phyloP scores from a whole-genome alignment of 805 yeast genomes.

The Saccharomycopsis selenospora region DNA sequence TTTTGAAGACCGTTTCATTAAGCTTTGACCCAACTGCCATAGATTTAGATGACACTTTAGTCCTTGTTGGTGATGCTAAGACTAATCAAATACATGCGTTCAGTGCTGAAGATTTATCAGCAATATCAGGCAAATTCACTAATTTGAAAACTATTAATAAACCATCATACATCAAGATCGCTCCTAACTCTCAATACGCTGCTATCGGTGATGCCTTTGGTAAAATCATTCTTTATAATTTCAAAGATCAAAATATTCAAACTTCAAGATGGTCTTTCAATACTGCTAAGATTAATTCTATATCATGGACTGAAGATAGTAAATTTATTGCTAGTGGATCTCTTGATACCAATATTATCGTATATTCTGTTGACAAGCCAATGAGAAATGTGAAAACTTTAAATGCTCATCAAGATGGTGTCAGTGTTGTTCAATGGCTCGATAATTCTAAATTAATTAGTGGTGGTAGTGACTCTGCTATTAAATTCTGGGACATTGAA shows the following conservation, averaged over 20 bases:
- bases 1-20: constrained; percentile 28
- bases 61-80: constrained; percentile 44
- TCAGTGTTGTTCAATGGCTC: constrained; percentile 65
- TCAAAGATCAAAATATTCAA: constrained; percentile 45
- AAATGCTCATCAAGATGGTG: constrained; percentile 88
- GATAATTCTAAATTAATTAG: constrained; percentile 45
- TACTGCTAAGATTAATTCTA: constrained; percentile 68
- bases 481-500: constrained; percentile 59
- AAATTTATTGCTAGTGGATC: constrained; percentile 73
- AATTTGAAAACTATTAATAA: constrained; percentile 7
- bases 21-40: constrained; percentile 39
- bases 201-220: constrained; percentile 89
- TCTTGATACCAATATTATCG: constrained; percentile 70
- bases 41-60: constrained; percentile 34
- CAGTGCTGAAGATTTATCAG: constrained; percentile 29
- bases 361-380: constrained; percentile 76
- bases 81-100: constrained; percentile 36
- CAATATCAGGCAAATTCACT: constrained; percentile 20
- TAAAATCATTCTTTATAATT: constrained; percentile 67
- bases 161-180: constrained; percentile 56
- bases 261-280: constrained; percentile 97
- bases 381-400: constrained; percentile 63
- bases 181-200: constrained; percentile 58
- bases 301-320: constrained; percentile 73
- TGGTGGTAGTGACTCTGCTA: constrained; percentile 75